These are phyloP conservation scores for Rugonectria rugulosa DNA, from an alignment of 2,329 filamentous ascomycete species.

Conservation along the genomic window DNA sequence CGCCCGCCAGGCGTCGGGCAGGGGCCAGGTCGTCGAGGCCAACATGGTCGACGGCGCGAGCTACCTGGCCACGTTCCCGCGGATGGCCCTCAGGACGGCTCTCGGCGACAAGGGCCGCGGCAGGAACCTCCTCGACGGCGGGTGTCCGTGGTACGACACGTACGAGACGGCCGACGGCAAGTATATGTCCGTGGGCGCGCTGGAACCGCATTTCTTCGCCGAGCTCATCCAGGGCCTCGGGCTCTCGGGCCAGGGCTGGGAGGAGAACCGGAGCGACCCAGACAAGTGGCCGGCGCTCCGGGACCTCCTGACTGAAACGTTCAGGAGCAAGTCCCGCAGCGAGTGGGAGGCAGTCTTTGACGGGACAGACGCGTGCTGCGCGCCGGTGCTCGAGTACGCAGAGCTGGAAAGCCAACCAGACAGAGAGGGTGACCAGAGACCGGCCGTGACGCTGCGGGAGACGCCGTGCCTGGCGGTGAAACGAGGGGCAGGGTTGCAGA, in stretches of 20 bases:
- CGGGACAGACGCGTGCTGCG: constrained; percentile 89
- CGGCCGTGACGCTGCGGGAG: constrained; percentile 70
- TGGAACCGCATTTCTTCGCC: constrained; percentile 87
- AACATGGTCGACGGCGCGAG: constrained; percentile 95
- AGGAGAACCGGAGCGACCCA: constrained; percentile 64
- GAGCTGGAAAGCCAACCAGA: constrained; percentile 67
- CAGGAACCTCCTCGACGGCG: constrained; percentile 81
- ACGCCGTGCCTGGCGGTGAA: constrained; percentile 74
- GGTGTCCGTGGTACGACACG: constrained; percentile 87
- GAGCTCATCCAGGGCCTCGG: constrained; percentile 72
- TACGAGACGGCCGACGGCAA: constrained; percentile 83
- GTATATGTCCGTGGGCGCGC: constrained; percentile 87
- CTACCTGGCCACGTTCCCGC: constrained; percentile 80
- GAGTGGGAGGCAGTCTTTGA: constrained; percentile 92
- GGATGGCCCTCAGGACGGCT: constrained; percentile 69
- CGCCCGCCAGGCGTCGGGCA: constrained; percentile 67
- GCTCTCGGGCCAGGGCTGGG: constrained; percentile 60
- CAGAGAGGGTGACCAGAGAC: constrained; percentile 74
- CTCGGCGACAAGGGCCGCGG: constrained; percentile 72
- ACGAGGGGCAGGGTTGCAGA: constrained; percentile 45
- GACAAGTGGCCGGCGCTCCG: constrained; percentile 73
- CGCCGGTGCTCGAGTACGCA: constrained; percentile 79
- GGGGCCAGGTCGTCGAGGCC: constrained; percentile 89
- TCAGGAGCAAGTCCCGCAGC: constrained; percentile 72
- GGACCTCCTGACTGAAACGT: constrained; percentile 65